Conservation (phyloP, 768 basidiomycete species). For the Kwoniella botswanensis region DNA sequence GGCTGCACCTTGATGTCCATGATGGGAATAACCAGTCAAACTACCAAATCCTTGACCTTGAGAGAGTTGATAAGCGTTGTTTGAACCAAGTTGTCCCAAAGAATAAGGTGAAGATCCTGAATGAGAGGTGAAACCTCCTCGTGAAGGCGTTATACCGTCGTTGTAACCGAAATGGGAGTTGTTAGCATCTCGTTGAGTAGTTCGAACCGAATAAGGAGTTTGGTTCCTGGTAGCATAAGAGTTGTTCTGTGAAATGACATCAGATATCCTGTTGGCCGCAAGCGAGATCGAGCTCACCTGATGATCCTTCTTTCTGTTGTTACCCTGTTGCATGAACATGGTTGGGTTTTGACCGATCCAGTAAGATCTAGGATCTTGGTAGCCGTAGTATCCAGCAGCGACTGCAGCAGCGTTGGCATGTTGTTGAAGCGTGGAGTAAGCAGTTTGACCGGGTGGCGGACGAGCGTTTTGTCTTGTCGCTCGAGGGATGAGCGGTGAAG, state of each 20-base stretch:
- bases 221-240: conserved; percentile 8
- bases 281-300: conserved; percentile 6
- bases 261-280: not conserved
- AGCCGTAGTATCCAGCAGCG: conserved; percentile 16
- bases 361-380: conserved; percentile 13
- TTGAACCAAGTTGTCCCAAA: not conserved
- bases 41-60: conserved; percentile 4
- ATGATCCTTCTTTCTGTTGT: conserved; percentile 15
- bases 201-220: not conserved
- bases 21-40: conserved; percentile 2
- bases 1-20: conserved; percentile 9
- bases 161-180: conserved; percentile 19
- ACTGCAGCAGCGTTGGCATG: conserved; percentile 15
- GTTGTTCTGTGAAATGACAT: not conserved
- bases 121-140: not conserved
- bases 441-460: conserved; percentile 1
- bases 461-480: conserved; percentile 7
- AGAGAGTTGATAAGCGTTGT: not conserved
- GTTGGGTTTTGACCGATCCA: conserved; percentile 6
- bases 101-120: not conserved
- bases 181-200: conserved; percentile 2
- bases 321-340: conserved; percentile 17
- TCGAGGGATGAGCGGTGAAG: not conserved
- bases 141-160: conserved; percentile 3
- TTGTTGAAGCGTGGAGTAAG: conserved; percentile 8